Evolutionary conservation across 805 yeast species (phyloP).

Genomic region (Komagataella pseudopastoris): DNA sequence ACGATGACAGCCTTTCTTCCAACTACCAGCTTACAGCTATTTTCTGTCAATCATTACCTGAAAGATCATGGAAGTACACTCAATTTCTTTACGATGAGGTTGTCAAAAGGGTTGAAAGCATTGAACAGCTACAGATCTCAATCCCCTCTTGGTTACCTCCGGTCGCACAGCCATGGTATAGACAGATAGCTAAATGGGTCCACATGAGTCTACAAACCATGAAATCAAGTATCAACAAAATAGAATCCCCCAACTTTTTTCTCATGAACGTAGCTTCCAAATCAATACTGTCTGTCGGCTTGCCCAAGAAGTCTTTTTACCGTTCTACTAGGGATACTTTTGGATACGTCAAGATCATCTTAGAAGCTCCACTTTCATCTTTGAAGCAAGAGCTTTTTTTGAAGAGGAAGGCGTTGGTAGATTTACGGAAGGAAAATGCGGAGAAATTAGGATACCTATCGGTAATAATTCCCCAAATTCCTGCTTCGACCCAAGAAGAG

Average conservation of each 20-base stretch:
- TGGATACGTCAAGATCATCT: slow-evolving; percentile 9
- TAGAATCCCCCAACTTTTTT: slow-evolving; percentile 4
- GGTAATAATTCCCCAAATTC: neutral
- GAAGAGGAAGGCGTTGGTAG: slow-evolving; percentile 10
- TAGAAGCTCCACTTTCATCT: slow-evolving; percentile 23
- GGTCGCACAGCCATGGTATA: neutral
- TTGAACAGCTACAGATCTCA: neutral
- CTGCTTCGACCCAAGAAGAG: neutral
- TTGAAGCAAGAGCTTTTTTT: slow-evolving; percentile 14
- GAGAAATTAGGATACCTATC: slow-evolving; percentile 17
- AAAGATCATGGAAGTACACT: slow-evolving; percentile 7
- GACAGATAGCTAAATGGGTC: neutral
- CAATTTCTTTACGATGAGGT: slow-evolving; percentile 13
- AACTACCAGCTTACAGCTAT: slow-evolving; percentile 16
- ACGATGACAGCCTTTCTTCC: slow-evolving; percentile 24
- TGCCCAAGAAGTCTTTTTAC: neutral
- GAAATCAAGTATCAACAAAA: slow-evolving; percentile 4
- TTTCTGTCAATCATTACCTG: slow-evolving; percentile 27
- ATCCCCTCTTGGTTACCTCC: neutral
- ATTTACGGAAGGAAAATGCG: slow-evolving; percentile 17
- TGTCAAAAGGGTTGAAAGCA: slow-evolving; percentile 3
- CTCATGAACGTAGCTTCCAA: neutral
- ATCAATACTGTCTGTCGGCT: neutral
- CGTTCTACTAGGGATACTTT: slow-evolving; percentile 13
- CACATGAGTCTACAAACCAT: slow-evolving; percentile 4